Conservation (phyloP, 768 basidiomycete genomes). For the Lentinus tigrinus region DNA sequence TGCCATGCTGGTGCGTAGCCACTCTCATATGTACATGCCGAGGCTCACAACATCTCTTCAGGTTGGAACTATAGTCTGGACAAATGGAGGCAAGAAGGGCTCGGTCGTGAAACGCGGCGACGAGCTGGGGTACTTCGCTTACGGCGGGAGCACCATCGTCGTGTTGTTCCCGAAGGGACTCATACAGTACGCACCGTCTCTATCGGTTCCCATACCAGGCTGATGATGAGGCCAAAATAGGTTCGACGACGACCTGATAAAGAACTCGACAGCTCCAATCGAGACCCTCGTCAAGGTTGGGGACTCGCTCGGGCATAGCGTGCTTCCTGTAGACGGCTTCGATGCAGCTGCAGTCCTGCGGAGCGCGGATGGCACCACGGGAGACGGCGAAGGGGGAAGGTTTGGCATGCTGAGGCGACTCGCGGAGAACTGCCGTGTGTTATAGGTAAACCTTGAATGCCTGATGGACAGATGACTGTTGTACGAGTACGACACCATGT, state of each 20-base stretch:
- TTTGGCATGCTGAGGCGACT: neutral
- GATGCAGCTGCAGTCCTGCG: neutral
- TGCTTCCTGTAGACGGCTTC: neutral
- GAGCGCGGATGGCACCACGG: neutral
- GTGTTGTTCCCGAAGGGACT: constrained; percentile 55
- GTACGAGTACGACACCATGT: too few relatives aligned
- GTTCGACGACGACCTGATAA: constrained; percentile 62
- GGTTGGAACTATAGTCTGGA: constrained; percentile 71
- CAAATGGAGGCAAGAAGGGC: constrained; percentile 47
- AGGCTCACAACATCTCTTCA: neutral
- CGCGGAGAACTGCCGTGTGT: neutral
- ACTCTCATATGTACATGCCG: neutral
- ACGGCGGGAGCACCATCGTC: constrained; percentile 77
- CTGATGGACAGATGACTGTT: neutral
- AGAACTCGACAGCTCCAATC: constrained; percentile 49
- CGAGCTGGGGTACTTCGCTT: constrained; percentile 66
- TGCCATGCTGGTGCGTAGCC: constrained; percentile 57
- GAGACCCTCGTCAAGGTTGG: constrained; percentile 68
- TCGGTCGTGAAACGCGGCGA: constrained; percentile 60
- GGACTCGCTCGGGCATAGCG: constrained; percentile 6
- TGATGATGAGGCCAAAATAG: constrained; percentile 19
- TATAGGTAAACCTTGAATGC: neutral
- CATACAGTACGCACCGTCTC: constrained; percentile 43
- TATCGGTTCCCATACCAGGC: neutral
- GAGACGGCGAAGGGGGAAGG: neutral